Evolutionary conservation across 1,284 basidiomycete species (phyloP).

Genomic region (Hypsizygus ulmarius): DNA sequence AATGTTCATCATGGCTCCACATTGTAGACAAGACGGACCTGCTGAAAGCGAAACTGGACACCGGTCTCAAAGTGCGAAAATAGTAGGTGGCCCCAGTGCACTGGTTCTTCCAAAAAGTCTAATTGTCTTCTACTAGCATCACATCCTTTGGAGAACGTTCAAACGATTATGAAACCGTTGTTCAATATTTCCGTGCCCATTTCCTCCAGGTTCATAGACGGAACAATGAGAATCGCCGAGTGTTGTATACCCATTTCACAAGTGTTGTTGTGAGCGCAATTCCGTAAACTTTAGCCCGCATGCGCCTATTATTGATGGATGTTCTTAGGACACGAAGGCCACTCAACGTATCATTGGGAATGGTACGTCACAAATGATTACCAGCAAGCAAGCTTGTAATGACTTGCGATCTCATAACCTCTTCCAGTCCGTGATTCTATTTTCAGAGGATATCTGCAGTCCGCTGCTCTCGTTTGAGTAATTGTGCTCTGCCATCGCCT

Average conservation of each 20-base stretch:
- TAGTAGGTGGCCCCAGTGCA: constrained; percentile 50
- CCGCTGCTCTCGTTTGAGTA: constrained; percentile 57
- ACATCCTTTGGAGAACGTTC: constrained; percentile 76
- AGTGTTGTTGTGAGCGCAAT: constrained; percentile 64
- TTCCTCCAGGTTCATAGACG: constrained; percentile 77
- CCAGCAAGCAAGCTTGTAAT: constrained; percentile 4
- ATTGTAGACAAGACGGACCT: constrained; percentile 73
- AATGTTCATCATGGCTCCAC: constrained; percentile 13
- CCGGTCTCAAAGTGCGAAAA: constrained; percentile 67
- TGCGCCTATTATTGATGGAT: constrained; percentile 7
- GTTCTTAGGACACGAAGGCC: constrained; percentile 67
- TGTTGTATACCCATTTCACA: constrained; percentile 76
- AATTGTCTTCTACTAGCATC: constrained; percentile 48
- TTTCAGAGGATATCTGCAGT: constrained; percentile 69
- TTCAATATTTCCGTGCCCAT: constrained; percentile 80
- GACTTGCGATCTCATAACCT: constrained; percentile 10
- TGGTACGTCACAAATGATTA: constrained; percentile 40
- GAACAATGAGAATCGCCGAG: constrained; percentile 75
- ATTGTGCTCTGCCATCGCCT: background rate
- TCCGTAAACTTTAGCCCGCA: background rate
- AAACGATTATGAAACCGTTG: constrained; percentile 76
- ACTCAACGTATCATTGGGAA: constrained; percentile 80
- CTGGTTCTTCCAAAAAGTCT: background rate
- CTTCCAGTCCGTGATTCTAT: constrained; percentile 64
- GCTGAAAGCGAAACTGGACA: constrained; percentile 63